Conservation (phyloP, 371 early-diverging fungal species). For the Apophysomyces sp. region DNA sequence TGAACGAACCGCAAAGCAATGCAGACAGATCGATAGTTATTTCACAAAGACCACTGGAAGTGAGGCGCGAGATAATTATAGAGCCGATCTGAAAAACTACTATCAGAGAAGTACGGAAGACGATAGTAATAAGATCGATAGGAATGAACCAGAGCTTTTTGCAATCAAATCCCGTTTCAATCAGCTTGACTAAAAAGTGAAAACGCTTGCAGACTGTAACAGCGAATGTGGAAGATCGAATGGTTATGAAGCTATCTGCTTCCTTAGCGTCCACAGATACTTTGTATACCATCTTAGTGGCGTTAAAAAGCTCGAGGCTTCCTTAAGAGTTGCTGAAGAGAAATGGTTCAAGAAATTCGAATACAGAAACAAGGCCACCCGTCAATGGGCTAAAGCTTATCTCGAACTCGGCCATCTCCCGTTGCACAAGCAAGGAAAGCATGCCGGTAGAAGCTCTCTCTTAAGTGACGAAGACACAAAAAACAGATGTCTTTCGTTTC, state of each 20-base stretch:
- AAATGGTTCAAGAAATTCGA: neutral
- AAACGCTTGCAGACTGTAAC: neutral
- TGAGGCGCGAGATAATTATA: neutral
- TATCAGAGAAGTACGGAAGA: neutral
- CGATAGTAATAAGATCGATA: neutral
- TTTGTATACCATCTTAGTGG: neutral
- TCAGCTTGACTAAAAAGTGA: neutral
- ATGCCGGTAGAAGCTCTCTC: neutral
- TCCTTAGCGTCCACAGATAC: neutral
- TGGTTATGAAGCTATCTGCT: neutral
- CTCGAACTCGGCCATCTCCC: neutral
- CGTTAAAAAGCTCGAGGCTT: neutral
- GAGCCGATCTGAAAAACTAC: neutral
- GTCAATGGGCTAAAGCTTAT: neutral
- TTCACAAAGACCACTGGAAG: neutral
- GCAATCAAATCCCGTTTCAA: neutral
- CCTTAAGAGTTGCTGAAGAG: neutral
- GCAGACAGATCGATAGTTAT: neutral
- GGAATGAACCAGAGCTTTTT: neutral
- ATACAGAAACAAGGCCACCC: neutral
- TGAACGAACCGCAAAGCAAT: neutral
- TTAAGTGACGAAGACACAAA: neutral
- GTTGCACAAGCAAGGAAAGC: neutral
- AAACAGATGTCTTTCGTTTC: neutral
- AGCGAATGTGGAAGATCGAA: neutral